Evolutionary conservation across 225 moss, liverwort and hornwort genomes (phyloP), one percentile per base, ranked within the genome.

Genomic region (Bryum argenteum): DNA sequence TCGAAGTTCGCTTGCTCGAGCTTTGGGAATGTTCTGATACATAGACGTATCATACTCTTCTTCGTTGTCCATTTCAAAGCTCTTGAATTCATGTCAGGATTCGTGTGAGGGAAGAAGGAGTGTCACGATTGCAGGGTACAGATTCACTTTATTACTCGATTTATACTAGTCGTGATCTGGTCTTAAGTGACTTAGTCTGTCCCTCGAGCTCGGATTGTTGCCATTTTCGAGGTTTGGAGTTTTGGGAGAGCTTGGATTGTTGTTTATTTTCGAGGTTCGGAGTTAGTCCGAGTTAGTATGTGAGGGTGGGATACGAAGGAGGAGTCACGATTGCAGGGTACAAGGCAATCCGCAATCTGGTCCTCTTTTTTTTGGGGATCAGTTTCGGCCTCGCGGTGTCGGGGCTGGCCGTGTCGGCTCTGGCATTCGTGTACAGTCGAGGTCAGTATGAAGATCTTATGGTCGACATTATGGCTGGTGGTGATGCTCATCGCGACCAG

Each of bases 311-410:
- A 17, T 17, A 38, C 16, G 11, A 53, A 66, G 67, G 50, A 33
- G 33, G 58, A 58, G 66, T 67, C 75, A 67, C 40, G 48, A 75
- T 75, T 67, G 66, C 58, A 15, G 66, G 75, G 66, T 75, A 67
- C 67, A 58, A 22, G 12, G 50, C 0, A 17, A 14, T 75, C 10
- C 50, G 58, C 40, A 67, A 75, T 14, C 66, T 75, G 75, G 51
- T 75, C 75, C 66, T 67, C 66, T 66, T 75, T 18, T 59, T 58
- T 38, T 10, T 67, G 75, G 75, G 75, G 75, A 75, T 67, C 75
- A 67, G 75, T 67, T 66, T 75, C 59, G 75, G 67, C 3, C 24
- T 67, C 5, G 66, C 75, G 13, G 58, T 67, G 22, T 75, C 51
- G 23, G 58, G 75, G 9, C 39, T 75, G 13, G 75, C 58, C 12